A percentile compares a stretch with the other conserved stretches of the same genome.
Evolutionary conservation across 1,284 basidiomycete species (phyloP).

Genomic region (Papiliotrema flavescens): DNA sequence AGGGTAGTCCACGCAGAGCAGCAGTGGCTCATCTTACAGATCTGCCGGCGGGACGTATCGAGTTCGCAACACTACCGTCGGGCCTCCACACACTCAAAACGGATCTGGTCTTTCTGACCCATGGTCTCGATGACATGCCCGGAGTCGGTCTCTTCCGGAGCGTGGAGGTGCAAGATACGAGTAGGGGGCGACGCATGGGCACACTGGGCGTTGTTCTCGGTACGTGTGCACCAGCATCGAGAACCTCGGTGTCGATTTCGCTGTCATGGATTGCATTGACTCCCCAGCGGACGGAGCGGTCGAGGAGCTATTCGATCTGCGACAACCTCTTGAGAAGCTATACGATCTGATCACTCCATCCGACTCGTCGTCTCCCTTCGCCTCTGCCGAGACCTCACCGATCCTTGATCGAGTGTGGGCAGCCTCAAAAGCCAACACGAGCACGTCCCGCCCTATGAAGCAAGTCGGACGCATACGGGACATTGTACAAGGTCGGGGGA

Average conservation of each 20-base stretch:
- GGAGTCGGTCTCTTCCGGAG: slow-evolving; percentile 36
- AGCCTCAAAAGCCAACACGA: background rate
- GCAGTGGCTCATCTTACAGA: slow-evolving; percentile 3
- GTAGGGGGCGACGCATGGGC: slow-evolving; percentile 40
- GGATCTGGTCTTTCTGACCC: slow-evolving; percentile 34
- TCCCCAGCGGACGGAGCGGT: background rate
- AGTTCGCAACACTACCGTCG: slow-evolving; percentile 38
- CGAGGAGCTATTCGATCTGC: slow-evolving; percentile 23
- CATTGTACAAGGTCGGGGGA: background rate
- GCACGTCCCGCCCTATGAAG: too few species aligned
- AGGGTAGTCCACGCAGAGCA: background rate
- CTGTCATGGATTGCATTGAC: background rate
- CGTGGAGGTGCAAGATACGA: slow-evolving; percentile 14
- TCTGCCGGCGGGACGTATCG: slow-evolving; percentile 27
- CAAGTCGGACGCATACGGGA: slow-evolving; percentile 2
- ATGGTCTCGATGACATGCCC: slow-evolving; percentile 16
- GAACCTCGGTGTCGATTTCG: too few species aligned
- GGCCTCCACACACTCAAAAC: slow-evolving; percentile 33
- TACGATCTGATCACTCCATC: slow-evolving; percentile 30
- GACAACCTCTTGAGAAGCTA: slow-evolving; percentile 18
- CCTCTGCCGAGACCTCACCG: slow-evolving; percentile 2
- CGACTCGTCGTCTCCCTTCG: slow-evolving; percentile 7
- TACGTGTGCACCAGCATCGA: too few species aligned
- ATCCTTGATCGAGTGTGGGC: slow-evolving; percentile 20
- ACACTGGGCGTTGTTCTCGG: slow-evolving; percentile 39